These are phyloP conservation scores for Rhizopus stolonifer DNA, from an alignment of 371 early-diverging fungal species.

Conservation along the genomic window DNA sequence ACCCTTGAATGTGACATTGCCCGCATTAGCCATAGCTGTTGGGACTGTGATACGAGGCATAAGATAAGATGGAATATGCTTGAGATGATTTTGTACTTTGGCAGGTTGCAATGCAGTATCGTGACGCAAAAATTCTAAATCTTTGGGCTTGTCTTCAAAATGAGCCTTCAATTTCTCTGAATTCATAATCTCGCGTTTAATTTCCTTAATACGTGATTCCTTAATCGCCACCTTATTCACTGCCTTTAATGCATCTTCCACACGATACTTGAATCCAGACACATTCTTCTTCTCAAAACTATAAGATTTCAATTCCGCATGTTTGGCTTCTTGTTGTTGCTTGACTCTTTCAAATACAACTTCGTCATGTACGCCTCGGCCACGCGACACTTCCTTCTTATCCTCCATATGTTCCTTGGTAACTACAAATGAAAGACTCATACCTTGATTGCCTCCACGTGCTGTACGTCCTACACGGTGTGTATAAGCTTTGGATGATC, in stretches of 20 bases:
- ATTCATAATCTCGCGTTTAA: conserved; percentile 90
- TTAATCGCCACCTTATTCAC: conserved; percentile 78
- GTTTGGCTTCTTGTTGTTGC: conserved; percentile 64
- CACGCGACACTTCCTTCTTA: conserved; percentile 34
- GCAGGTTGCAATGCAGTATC: conserved; percentile 86
- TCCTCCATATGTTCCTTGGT: conserved; percentile 41
- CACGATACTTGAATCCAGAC: conserved; percentile 89
- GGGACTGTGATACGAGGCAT: conserved; percentile 68
- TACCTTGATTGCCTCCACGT: conserved; percentile 88
- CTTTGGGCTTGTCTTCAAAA: conserved; percentile 95
- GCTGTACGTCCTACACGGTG: conserved; percentile 98
- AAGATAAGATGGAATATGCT: conserved; percentile 91
- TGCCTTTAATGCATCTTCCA: conserved; percentile 81
- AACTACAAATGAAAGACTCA: conserved; percentile 84
- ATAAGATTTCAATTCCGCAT: conserved; percentile 73
- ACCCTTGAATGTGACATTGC: conserved; percentile 31
- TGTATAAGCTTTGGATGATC: conserved; percentile 85
- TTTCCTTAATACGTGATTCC: conserved; percentile 90
- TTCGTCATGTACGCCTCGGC: conserved; percentile 59
- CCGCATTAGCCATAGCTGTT: conserved; percentile 17
- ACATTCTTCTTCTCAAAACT: conserved; percentile 87
- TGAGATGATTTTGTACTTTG: conserved; percentile 81
- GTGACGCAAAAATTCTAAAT: conserved; percentile 89
- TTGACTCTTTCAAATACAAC: conserved; percentile 70
- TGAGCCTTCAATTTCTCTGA: conserved; percentile 93